These are phyloP conservation scores for Podosphaera fusca DNA, from an alignment of 2,329 filamentous ascomycete genomes.

Conservation along the genomic window DNA sequence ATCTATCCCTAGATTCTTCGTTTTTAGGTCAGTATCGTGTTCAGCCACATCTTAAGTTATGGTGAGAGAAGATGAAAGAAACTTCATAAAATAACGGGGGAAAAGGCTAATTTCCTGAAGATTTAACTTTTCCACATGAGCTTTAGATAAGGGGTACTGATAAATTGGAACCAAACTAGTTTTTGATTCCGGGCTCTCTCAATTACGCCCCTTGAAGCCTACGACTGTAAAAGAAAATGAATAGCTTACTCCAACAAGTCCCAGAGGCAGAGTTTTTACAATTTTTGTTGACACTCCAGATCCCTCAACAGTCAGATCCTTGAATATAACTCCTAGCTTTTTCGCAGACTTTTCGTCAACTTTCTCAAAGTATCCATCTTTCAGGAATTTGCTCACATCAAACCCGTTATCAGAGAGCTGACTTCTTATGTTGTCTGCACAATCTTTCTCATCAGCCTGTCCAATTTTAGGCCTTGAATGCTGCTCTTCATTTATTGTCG, in stretches of 20 bases:
- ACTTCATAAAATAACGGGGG: no score
- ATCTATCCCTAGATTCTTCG: conserved; percentile 52
- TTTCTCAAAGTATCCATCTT: conserved; percentile 54
- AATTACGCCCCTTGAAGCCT: not conserved
- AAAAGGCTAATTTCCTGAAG: no score
- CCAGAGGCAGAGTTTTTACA: conserved; percentile 50
- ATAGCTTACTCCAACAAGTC: conserved; percentile 31
- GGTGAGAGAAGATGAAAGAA: no score
- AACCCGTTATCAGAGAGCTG: conserved; percentile 26
- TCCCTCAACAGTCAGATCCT: conserved; percentile 52
- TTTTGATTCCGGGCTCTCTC: not conserved
- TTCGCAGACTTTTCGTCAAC: conserved; percentile 45
- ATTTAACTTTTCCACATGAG: not conserved
- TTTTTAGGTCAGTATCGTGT: conserved; percentile 1
- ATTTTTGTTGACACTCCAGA: conserved; percentile 41
- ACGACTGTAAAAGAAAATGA: not conserved
- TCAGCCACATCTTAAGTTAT: not conserved
- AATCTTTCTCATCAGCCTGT: conserved; percentile 23
- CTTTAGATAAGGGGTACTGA: not conserved
- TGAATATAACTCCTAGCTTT: conserved; percentile 57
- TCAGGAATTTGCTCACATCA: conserved; percentile 45
- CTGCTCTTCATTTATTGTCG: not conserved
- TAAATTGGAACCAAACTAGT: not conserved
- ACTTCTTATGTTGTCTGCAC: not conserved
- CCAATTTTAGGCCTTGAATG: not conserved